Conservation (phyloP, 1,284 basidiomycete genomes). For the Bjerkandera adusta region DNA sequence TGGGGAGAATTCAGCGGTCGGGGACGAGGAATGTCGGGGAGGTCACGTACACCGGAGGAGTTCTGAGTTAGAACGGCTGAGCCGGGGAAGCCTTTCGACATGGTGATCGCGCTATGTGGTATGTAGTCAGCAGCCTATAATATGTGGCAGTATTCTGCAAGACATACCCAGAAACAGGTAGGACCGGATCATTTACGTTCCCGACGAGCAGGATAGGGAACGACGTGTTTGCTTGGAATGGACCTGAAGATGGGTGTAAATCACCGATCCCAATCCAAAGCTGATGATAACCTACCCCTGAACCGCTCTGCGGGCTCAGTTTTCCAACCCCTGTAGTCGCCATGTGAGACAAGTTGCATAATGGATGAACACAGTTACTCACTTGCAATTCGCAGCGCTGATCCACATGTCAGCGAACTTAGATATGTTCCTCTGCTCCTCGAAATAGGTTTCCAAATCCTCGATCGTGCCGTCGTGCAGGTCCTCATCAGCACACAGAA, state of each 20-base stretch:
- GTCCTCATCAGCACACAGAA: slow-evolving; percentile 6
- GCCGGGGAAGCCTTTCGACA: slow-evolving; percentile 6
- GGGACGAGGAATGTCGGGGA: too few relatives aligned
- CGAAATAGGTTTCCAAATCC: slow-evolving; percentile 5
- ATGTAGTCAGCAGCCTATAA: not conserved
- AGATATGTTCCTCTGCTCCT: not conserved
- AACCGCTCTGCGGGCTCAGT: slow-evolving; percentile 15
- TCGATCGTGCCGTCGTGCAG: slow-evolving; percentile 7
- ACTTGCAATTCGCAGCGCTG: slow-evolving; percentile 6
- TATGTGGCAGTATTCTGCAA: not conserved
- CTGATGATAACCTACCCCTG: slow-evolving; percentile 7
- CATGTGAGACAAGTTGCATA: not conserved
- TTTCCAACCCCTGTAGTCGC: slow-evolving; percentile 14
- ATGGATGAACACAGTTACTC: not conserved
- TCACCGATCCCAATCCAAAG: not conserved
- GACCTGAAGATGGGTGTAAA: slow-evolving; percentile 5
- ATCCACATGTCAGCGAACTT: slow-evolving; percentile 11
- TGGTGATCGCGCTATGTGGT: not conserved
- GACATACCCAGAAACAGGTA: slow-evolving; percentile 12
- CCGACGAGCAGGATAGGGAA: slow-evolving; percentile 18
- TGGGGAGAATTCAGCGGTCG: too few relatives aligned
- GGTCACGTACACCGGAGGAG: slow-evolving; percentile 10
- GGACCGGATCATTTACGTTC: slow-evolving; percentile 17
- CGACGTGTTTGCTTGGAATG: slow-evolving; percentile 16
- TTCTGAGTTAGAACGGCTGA: slow-evolving; percentile 9